phyloP scores from a whole-genome alignment of 2,329 filamentous ascomycete species.

The Cladophialophora immunda region DNA sequence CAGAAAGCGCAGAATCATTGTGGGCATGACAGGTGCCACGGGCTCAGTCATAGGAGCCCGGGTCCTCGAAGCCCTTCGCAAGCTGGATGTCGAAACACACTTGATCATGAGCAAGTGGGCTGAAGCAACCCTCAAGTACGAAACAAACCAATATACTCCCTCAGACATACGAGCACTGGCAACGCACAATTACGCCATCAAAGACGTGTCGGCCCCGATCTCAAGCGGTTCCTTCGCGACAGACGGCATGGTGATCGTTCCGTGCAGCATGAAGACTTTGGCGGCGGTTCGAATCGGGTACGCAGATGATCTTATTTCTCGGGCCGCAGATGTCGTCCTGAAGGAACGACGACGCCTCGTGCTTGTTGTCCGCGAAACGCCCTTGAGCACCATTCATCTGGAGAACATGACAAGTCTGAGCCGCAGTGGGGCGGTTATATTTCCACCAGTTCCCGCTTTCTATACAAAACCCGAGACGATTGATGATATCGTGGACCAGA shows the following conservation, averaged over 20 bases:
- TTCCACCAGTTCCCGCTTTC: slow-evolving; percentile 56
- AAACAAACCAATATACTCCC: slow-evolving; percentile 29
- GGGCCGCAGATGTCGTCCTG: slow-evolving; percentile 53
- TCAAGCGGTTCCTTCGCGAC: slow-evolving; percentile 38
- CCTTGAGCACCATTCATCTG: slow-evolving; percentile 40
- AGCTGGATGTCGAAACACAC: slow-evolving; percentile 43
- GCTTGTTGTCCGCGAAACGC: slow-evolving; percentile 52
- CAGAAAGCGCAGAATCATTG: slow-evolving; percentile 36
- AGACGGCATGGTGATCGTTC: slow-evolving; percentile 56
- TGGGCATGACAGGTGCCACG: slow-evolving; percentile 47
- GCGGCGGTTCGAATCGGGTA: slow-evolving; percentile 50
- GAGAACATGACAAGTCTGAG: slow-evolving; percentile 22
- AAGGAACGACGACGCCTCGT: slow-evolving; percentile 52
- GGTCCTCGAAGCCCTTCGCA: slow-evolving; percentile 40
- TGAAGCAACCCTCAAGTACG: slow-evolving; percentile 40
- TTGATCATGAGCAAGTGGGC: slow-evolving; percentile 42
- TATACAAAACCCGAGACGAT: slow-evolving; percentile 53
- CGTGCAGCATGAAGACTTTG: slow-evolving; percentile 57
- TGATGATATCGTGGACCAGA: slow-evolving; percentile 57
- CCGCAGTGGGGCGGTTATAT: slow-evolving; percentile 51
- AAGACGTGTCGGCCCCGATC: slow-evolving; percentile 42
- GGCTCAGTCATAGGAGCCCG: slow-evolving; percentile 42
- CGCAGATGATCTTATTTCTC: slow-evolving; percentile 53
- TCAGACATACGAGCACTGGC: slow-evolving; percentile 28
- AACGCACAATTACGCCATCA: slow-evolving; percentile 34